Percentiles rank a stretch among this genome's conserved stretches.
phyloP scores from a whole-genome alignment of 129 eudicot genomes.

The Mikania micrantha region DNA sequence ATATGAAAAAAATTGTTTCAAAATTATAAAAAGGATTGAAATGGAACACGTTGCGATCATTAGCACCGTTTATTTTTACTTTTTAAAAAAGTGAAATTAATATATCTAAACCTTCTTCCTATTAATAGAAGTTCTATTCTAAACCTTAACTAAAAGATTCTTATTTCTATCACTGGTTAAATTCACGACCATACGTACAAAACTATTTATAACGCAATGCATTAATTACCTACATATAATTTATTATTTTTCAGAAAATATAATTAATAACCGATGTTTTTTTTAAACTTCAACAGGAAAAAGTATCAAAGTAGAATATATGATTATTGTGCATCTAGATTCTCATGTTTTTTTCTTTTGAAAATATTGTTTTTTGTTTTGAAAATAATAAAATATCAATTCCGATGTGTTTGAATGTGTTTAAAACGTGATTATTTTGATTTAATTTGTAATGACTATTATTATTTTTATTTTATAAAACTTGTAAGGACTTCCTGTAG shows the following conservation, averaged over 20 bases:
- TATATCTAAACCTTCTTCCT: too few relatives aligned
- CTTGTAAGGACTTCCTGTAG: neutral
- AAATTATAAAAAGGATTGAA: constrained; percentile 17
- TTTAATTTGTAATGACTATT: neutral
- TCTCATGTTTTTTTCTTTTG: neutral
- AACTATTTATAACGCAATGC: neutral
- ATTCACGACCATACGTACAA: neutral
- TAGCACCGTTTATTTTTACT: neutral
- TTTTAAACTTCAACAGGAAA: too few relatives aligned
- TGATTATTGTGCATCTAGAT: neutral
- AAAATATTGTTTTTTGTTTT: neutral
- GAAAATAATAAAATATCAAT: neutral
- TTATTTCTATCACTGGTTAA: neutral
- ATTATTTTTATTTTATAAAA: neutral
- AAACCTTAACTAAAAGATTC: neutral
- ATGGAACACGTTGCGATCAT: constrained; percentile 14
- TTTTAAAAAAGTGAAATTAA: too few relatives aligned
- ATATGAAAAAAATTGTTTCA: too few relatives aligned
- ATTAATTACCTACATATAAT: neutral
- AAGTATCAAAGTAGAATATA: too few relatives aligned
- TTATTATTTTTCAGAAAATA: neutral
- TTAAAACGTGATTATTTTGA: neutral
- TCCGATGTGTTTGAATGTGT: neutral
- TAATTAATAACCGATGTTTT: neutral
- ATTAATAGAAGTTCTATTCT: too few relatives aligned